These are phyloP conservation scores for Talaromyces amestolkiae DNA, from an alignment of 2,329 filamentous ascomycete species.

Conservation along the genomic window DNA sequence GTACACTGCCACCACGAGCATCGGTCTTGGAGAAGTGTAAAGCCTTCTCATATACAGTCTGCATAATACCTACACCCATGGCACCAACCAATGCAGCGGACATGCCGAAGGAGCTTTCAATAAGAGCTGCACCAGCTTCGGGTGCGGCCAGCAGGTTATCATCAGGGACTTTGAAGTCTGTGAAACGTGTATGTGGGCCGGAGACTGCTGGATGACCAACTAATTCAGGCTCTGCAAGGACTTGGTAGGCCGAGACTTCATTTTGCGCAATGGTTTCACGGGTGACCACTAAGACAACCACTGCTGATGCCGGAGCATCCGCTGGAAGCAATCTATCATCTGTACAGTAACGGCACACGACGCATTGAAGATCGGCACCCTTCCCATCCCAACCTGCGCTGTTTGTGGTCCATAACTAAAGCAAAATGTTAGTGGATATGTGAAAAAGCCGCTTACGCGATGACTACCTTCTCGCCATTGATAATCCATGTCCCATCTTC, in stretches of 20 bases:
- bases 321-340: constrained; percentile 46
- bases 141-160: constrained; percentile 47
- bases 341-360: constrained; percentile 48
- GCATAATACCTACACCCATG: constrained; percentile 55
- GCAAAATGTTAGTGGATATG: not conserved
- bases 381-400: constrained; percentile 53
- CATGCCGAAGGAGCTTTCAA: constrained; percentile 46
- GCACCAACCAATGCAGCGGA: constrained; percentile 48
- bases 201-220: constrained; percentile 50
- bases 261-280: constrained; percentile 49
- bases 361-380: constrained; percentile 53
- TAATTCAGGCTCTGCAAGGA: constrained; percentile 48
- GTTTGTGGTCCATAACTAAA: constrained; percentile 55
- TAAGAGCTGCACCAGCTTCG: constrained; percentile 44
- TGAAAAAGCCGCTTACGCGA: not conserved
- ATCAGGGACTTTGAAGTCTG: constrained; percentile 29
- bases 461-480: constrained; percentile 4
- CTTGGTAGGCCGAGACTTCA: constrained; percentile 42
- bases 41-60: constrained; percentile 53
- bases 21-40: constrained; percentile 51
- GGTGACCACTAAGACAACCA: not conserved
- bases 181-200: constrained; percentile 43
- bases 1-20: constrained; percentile 45
- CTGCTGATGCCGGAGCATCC: not conserved
- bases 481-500: constrained; percentile 37